Evolutionary conservation across 768 basidiomycete species (phyloP).

Genomic region (Neoboletus magnificus): DNA sequence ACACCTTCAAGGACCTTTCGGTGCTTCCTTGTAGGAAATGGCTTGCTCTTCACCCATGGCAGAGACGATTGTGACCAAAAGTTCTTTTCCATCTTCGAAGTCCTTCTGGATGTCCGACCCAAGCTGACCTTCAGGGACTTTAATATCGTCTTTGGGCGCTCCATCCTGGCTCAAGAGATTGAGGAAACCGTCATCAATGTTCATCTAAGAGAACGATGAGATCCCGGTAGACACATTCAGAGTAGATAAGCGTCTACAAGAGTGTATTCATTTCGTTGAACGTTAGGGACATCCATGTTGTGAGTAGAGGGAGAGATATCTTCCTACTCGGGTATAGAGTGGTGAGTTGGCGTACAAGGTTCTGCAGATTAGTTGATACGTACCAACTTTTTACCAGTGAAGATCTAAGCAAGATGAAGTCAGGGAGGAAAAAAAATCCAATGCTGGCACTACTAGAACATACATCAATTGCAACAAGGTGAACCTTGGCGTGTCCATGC

Average conservation of each 20-base stretch:
- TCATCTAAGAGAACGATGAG: constrained; percentile 46
- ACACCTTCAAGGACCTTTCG: constrained; percentile 46
- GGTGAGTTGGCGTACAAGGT: neutral
- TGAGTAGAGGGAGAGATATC: constrained; percentile 96
- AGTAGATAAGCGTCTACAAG: constrained; percentile 51
- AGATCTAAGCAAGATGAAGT: constrained; percentile 61
- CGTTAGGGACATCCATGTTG: constrained; percentile 99
- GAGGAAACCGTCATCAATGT: constrained; percentile 93
- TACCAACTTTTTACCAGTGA: constrained; percentile 96
- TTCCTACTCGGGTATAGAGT: constrained; percentile 51
- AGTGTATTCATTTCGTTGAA: constrained; percentile 84
- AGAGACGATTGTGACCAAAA: constrained; percentile 79
- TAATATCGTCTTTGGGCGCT: constrained; percentile 87
- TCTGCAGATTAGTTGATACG: constrained; percentile 23
- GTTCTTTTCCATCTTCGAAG: constrained; percentile 86
- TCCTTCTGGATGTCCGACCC: constrained; percentile 64
- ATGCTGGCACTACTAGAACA: constrained; percentile 32
- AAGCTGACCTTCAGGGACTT: constrained; percentile 80
- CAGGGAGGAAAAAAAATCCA: constrained; percentile 2
- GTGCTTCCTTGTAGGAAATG: constrained; percentile 87
- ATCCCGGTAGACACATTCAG: neutral
- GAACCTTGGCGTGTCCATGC: constrained; percentile 99
- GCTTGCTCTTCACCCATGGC: constrained; percentile 95
- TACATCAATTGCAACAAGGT: constrained; percentile 95
- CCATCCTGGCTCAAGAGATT: constrained; percentile 90